These are phyloP conservation scores for Lactarius vividus DNA, from an alignment of 768 basidiomycete species.

Conservation along the genomic window DNA sequence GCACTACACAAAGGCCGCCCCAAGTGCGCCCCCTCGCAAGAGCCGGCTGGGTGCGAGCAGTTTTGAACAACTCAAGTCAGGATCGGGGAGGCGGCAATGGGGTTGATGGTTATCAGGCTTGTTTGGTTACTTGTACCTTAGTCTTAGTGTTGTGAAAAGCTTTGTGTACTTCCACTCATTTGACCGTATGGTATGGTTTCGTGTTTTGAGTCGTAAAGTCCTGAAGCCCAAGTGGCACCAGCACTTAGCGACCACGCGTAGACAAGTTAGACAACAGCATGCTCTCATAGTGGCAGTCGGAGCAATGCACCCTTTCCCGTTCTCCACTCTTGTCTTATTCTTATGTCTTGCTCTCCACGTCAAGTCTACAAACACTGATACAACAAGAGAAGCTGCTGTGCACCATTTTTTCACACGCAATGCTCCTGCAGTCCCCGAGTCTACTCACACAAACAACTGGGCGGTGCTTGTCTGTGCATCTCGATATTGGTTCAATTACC, in stretches of 20 bases:
- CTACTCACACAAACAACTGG: slow-evolving; percentile 93
- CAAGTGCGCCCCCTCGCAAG: slow-evolving; percentile 19
- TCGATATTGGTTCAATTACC: slow-evolving; percentile 98
- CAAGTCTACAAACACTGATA: neutral
- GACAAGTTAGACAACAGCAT: neutral
- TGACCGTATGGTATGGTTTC: neutral
- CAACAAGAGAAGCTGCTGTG: slow-evolving; percentile 3
- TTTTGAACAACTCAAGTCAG: slow-evolving; percentile 15
- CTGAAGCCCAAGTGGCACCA: neutral
- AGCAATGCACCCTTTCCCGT: slow-evolving; percentile 1
- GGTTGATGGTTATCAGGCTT: slow-evolving; percentile 2
- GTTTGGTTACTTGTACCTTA: neutral
- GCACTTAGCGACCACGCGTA: neutral
- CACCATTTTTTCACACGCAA: slow-evolving; percentile 13
- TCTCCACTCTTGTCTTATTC: slow-evolving; percentile 6
- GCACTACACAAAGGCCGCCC: slow-evolving; percentile 11
- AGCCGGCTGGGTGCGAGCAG: slow-evolving; percentile 16
- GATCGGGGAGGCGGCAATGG: slow-evolving; percentile 13
- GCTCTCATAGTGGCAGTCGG: slow-evolving; percentile 1
- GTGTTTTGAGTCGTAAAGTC: neutral
- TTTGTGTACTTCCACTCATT: neutral
- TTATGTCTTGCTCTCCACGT: neutral
- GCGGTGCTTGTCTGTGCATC: slow-evolving; percentile 95
- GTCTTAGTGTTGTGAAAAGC: neutral
- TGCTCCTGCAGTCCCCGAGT: slow-evolving; percentile 21